Percentiles rank a stretch among this genome's conserved stretches.
phyloP scores from a whole-genome alignment of 2,329 filamentous ascomycete genomes.

The Seiridium cupressi region DNA sequence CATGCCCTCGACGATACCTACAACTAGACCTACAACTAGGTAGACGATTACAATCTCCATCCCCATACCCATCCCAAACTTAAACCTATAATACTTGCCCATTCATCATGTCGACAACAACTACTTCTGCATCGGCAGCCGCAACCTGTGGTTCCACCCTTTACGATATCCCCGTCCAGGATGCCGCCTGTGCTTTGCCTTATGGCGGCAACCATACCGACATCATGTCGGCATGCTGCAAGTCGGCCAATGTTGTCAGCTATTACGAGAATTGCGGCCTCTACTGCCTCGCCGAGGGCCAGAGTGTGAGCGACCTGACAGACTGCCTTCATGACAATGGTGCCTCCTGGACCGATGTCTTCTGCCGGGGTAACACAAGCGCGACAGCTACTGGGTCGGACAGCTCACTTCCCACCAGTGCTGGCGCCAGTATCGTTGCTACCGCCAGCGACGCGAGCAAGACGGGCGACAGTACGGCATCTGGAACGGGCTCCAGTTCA shows the following conservation, averaged over 20 bases:
- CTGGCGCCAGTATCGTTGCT: conserved; percentile 28
- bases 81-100: background rate
- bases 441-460: background rate
- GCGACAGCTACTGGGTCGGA: conserved; percentile 34
- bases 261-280: conserved; percentile 48
- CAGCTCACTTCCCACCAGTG: conserved; percentile 25
- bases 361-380: conserved; percentile 38
- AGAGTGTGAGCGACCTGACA: conserved; percentile 31
- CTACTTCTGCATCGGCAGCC: conserved; percentile 15
- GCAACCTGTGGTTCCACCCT: conserved; percentile 23
- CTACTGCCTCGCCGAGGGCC: conserved; percentile 46
- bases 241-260: conserved; percentile 36
- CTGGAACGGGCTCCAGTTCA: conserved; percentile 9
- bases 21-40: background rate
- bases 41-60: too few species aligned
- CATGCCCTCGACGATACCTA: background rate
- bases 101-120: conserved; percentile 1
- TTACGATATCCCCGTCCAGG: conserved; percentile 41
- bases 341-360: conserved; percentile 34
- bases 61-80: too few species aligned
- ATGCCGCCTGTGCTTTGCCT: conserved; percentile 43
- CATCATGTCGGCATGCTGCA: conserved; percentile 45
- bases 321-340: conserved; percentile 39
- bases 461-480: conserved; percentile 6
- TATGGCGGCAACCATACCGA: conserved; percentile 37